These are phyloP conservation scores for Exophiala xenobiotica DNA, from an alignment of 2,329 filamentous ascomycete genomes.

Conservation along the genomic window DNA sequence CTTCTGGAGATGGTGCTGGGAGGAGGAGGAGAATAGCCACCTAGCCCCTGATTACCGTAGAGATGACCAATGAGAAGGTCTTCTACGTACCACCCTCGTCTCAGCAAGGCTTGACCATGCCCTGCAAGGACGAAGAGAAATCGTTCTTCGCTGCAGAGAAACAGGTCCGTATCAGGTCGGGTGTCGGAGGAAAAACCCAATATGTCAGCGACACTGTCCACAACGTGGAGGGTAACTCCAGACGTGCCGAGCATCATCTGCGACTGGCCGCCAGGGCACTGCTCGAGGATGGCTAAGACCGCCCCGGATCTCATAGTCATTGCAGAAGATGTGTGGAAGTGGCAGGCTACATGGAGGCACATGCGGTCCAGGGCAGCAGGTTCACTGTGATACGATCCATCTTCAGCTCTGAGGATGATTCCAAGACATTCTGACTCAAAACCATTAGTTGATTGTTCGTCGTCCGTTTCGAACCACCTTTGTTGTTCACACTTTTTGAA, in stretches of 20 bases:
- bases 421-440: conserved; percentile 41
- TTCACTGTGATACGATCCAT: conserved; percentile 57
- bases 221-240: background rate
- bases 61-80: conserved; percentile 3
- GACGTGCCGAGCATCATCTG: background rate
- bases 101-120: conserved; percentile 1
- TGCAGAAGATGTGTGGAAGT: conserved; percentile 70
- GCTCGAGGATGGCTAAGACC: conserved; percentile 70
- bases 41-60: conserved; percentile 1
- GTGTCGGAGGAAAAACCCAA: background rate
- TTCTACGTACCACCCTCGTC: conserved; percentile 2
- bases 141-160: conserved; percentile 1
- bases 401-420: conserved; percentile 67
- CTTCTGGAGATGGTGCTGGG: background rate
- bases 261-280: background rate
- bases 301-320: conserved; percentile 79
- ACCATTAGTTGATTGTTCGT: conserved; percentile 39
- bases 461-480: conserved; percentile 70
- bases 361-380: conserved; percentile 59
- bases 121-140: background rate
- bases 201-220: conserved; percentile 1
- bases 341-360: conserved; percentile 63
- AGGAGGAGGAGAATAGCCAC: background rate
- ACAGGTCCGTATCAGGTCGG: background rate
- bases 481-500: conserved; percentile 75